Evolutionary conservation across 164 flowering plant genomes (phyloP).

Genomic region (Platanus orientalis): DNA sequence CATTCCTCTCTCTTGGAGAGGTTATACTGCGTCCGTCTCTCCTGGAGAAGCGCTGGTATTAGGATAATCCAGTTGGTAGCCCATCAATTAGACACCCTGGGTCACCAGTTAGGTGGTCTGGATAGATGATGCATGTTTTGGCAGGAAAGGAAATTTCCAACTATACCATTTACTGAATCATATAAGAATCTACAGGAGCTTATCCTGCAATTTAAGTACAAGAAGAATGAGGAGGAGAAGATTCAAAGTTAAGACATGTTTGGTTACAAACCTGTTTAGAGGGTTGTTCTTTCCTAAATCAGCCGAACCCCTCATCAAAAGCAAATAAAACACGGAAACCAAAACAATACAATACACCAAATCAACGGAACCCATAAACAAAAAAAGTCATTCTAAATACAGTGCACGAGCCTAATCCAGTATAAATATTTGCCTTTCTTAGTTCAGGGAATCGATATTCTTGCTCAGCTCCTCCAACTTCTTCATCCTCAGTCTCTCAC

Average conservation of each 20-base stretch:
- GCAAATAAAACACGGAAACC: slow-evolving; percentile 12
- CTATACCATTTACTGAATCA: too few species aligned
- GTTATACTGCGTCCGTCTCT: too few species aligned
- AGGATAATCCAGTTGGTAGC: too few species aligned
- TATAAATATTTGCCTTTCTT: slow-evolving; percentile 15
- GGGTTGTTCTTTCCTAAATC: slow-evolving; percentile 11
- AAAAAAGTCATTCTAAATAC: slow-evolving; percentile 13
- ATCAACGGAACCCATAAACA: slow-evolving; percentile 8
- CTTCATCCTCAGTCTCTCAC: slow-evolving; percentile 78
- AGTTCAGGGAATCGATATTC: slow-evolving; percentile 47
- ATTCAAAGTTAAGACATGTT: slow-evolving; percentile 6
- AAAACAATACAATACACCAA: slow-evolving; percentile 10
- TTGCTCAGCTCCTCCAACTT: slow-evolving; percentile 89
- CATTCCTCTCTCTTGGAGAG: too few species aligned
- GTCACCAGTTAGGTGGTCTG: too few species aligned
- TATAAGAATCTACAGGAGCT: too few species aligned
- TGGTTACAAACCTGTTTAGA: slow-evolving; percentile 16
- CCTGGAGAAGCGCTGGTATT: too few species aligned
- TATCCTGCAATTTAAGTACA: too few species aligned
- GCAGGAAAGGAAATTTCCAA: too few species aligned
- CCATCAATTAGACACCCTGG: too few species aligned
- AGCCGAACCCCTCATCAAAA: slow-evolving; percentile 13
- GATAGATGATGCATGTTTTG: too few species aligned
- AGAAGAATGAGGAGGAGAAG: not conserved
- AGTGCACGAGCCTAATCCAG: slow-evolving; percentile 21